Evolutionary conservation across 345 rosid species (phyloP).

Genomic region (Microthlaspi erraticum): DNA sequence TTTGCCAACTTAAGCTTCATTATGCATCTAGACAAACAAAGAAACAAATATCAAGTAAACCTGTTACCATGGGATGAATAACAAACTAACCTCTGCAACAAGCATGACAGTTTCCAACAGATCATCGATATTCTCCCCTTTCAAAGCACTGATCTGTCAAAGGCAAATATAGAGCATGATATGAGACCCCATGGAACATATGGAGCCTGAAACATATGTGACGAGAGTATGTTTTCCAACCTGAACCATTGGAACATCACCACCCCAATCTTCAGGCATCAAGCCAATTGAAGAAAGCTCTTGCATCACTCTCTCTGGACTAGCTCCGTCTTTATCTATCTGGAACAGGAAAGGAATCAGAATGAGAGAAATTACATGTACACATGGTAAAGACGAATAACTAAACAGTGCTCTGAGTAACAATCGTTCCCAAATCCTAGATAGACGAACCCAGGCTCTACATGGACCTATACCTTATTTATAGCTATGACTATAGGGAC

Average conservation of each 20-base stretch:
- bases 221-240: conserved; percentile 48
- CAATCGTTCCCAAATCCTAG: conserved; percentile 21
- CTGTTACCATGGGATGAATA: conserved; percentile 15
- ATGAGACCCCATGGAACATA: conserved; percentile 28
- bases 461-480: conserved; percentile 67
- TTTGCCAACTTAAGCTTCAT: conserved; percentile 8
- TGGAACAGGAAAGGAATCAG: conserved; percentile 45
- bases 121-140: conserved; percentile 82
- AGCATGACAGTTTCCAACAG: conserved; percentile 96
- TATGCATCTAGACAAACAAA: conserved; percentile 22
- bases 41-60: neutral
- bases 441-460: conserved; percentile 10
- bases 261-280: conserved; percentile 99
- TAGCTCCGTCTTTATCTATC: conserved; percentile 99
- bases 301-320: conserved; percentile 95
- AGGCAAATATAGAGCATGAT: conserved; percentile 40
- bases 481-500: conserved; percentile 92
- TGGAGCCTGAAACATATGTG: conserved; percentile 36
- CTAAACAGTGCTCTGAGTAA: conserved; percentile 11
- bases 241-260: conserved; percentile 96
- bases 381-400: conserved; percentile 35
- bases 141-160: conserved; percentile 94
- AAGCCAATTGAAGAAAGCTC: conserved; percentile 94
- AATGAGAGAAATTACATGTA: conserved; percentile 28
- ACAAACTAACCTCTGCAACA: conserved; percentile 88